Base-by-base conservation (phyloP, 164 flowering plant species). In the Stephania cephalantha region DNA sequence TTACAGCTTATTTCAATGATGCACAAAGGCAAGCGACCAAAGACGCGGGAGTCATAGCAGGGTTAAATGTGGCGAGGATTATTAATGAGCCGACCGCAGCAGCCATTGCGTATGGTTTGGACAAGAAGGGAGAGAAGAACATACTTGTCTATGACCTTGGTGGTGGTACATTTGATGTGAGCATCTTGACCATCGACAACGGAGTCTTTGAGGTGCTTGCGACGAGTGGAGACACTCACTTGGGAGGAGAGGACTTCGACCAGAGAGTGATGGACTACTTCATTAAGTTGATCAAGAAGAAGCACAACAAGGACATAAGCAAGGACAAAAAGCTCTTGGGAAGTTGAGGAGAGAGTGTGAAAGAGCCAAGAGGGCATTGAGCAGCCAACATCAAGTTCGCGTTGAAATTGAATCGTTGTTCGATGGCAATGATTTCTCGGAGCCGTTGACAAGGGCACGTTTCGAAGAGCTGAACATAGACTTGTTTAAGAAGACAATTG, bases 61-160 rank as follows among this genome's bases (percentile, higher is more conserved):
- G 90, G 71, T 82, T 87, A 5, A 84, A 87, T 68, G 90, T 85
- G 75, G 83, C 76, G 71, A 78, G 88, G 61, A 85, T 87, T 22
- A 86, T 87, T 53, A 86, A 87, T n/a, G 89, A 87, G 72, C 90
- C 90, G 0, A 86, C 90, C 1, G 90, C 88, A 0, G 90, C 90
- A 0, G 89, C 90, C 0, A 80, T 87, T 20, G 86, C 88, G 42
- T 87, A 86, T 69, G 88, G 90, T 42, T 68, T 86, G 35, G 86
- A 87, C 75, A 86, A 84, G 77, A 84, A 82, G 65, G 85, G 78
- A 46, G 87, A 84, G 78, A 81, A 55, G 80, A 87, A 86, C 76
- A 83, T 86, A 8, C 55, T 85, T 67, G 87, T 85, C 2, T 87
- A 75, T 76, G 89, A 87, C 50, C 85, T 87, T 30, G 89, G 89